Evolutionary conservation across 495 filamentous ascomycete species (phyloP), one percentile per base, ranked within the genome.

Genomic region (Podospora fimiseda): DNA sequence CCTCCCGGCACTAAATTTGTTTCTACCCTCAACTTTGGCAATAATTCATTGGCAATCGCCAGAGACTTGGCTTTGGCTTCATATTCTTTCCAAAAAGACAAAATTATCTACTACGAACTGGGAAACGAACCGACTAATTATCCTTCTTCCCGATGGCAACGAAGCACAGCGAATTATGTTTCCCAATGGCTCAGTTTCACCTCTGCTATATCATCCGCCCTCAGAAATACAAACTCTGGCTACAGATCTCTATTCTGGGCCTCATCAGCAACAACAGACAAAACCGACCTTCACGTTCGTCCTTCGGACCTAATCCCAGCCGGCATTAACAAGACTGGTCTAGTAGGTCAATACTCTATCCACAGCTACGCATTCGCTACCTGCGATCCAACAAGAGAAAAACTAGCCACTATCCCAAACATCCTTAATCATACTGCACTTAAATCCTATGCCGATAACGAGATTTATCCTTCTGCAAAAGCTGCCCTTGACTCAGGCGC

Each of bases 361-460:
- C 65, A 68, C 51, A 61, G 59, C 38, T 66, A 68, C 42, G 58
- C 63, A 11, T 68, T 65, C 46, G 60, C 62, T 15, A 64, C 65
- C 1, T 66, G 63, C 52, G 63, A 66, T 22, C 63, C 63, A 13
- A 50, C 51, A 6, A 51, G 62, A 15, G 63, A 63, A 15, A 38
- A 37, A 7, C 53, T 51, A 11, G 62, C 64, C 7, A 65, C 63
- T 7, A 55, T 60, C 36, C 43, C 58, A 33, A 66, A 64, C 49
- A 48, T 64, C 36, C 59, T 64, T 24, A 62, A 61, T 50, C 58
- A 60, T 38, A 61, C 59, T 21, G 59, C 57, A 19, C 54, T 58
- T 9, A 14, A 49, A 8, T 52, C 56, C 9, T 60, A 58, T 36
- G 59, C 56, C 36, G 53, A 64, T 44, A 13, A 19, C 5, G 59